Conservation (phyloP, 1,139 yeast genomes). For the Nakaseomyces bracarensis region DNA sequence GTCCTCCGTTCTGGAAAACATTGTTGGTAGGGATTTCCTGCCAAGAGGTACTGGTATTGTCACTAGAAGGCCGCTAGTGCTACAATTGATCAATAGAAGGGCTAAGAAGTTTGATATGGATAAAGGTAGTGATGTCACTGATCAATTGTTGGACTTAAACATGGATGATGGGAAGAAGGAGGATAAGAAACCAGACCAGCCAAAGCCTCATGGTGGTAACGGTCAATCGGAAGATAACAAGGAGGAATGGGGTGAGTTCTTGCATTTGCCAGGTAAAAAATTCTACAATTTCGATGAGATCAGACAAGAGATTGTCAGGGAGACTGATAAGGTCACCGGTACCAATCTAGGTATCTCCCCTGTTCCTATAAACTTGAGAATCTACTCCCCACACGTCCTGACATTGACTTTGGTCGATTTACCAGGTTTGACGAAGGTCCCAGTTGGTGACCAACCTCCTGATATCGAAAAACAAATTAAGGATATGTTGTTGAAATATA, state of each 20-base stretch:
- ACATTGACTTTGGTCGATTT: constrained; percentile 93
- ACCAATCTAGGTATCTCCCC: constrained; percentile 87
- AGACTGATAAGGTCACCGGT: constrained; percentile 92
- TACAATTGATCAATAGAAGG: constrained; percentile 72
- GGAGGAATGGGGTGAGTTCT: constrained; percentile 97
- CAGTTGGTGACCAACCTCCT: constrained; percentile 99
- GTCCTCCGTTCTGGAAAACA: constrained; percentile 86
- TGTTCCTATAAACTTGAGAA: constrained; percentile 85
- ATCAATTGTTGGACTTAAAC: constrained; percentile 36
- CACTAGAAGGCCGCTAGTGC: constrained; percentile 82
- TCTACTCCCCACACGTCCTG: constrained; percentile 91
- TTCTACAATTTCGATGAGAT: constrained; percentile 86
- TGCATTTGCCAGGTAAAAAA: constrained; percentile 85
- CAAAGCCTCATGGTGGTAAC: constrained; percentile 16
- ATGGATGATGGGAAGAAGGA: constrained; percentile 15
- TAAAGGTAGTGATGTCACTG: constrained; percentile 16
- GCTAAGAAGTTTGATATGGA: constrained; percentile 26
- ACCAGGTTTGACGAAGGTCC: constrained; percentile 97
- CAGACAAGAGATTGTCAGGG: constrained; percentile 81
- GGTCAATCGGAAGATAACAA: constrained; percentile 59
- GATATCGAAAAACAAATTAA: constrained; percentile 92
- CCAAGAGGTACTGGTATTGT: constrained; percentile 97
- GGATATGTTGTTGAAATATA: constrained; percentile 89
- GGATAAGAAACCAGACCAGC: constrained; percentile 14
- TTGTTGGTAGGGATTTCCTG: constrained; percentile 89